These are phyloP conservation scores for Wickerhamomyces chambardii DNA, from an alignment of 805 yeast species.

Conservation along the genomic window DNA sequence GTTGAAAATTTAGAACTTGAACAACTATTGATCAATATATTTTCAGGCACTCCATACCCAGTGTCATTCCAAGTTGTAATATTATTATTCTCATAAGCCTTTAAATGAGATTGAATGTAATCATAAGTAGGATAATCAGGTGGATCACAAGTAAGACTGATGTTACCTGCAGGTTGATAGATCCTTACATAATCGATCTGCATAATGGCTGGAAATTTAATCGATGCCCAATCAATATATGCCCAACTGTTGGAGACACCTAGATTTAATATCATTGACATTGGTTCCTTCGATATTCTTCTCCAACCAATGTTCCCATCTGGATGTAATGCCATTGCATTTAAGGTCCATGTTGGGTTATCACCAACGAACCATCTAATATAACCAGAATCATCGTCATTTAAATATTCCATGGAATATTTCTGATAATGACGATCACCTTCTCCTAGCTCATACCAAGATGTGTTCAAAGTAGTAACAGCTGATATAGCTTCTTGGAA, in stretches of 20 bases:
- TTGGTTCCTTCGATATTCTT: constrained; percentile 38
- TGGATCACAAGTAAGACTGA: constrained; percentile 39
- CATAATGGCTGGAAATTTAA: constrained; percentile 33
- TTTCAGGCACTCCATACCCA: constrained; percentile 34
- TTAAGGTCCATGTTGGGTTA: constrained; percentile 35
- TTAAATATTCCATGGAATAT: constrained; percentile 33
- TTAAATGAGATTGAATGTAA: constrained; percentile 31
- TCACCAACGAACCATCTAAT: constrained; percentile 37
- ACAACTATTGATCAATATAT: constrained; percentile 20
- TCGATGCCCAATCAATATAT: constrained; percentile 36
- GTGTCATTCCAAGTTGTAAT: constrained; percentile 33
- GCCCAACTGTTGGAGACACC: constrained; percentile 45
- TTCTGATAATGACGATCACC: constrained; percentile 24
- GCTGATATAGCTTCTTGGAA: constrained; percentile 42
- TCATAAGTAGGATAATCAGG: constrained; percentile 33
- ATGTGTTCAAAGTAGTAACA: constrained; percentile 33
- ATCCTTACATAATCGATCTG: constrained; percentile 37
- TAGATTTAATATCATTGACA: constrained; percentile 37
- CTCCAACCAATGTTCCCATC: constrained; percentile 44
- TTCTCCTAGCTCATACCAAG: constrained; percentile 30
- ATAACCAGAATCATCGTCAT: constrained; percentile 18
- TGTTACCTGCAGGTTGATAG: constrained; percentile 35
- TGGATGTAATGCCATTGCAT: constrained; percentile 34
- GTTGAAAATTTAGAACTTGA: background rate
- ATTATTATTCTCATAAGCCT: constrained; percentile 34